Evolutionary conservation across 75 land plant genomes (phyloP).

Genomic region (Cunninghamia lanceolata): DNA sequence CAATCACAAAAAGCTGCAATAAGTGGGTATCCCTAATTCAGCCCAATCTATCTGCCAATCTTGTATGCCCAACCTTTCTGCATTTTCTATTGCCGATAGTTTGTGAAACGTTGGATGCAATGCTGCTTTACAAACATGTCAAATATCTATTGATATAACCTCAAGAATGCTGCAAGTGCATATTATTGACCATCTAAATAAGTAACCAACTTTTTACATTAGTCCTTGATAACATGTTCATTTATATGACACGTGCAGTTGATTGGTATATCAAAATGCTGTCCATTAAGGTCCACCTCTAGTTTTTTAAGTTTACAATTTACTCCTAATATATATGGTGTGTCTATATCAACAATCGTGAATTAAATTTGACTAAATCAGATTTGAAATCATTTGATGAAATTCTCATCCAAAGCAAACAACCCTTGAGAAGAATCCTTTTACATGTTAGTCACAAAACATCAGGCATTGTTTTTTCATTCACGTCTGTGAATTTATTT

Average conservation of each 20-base stretch:
- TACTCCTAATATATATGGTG: background rate
- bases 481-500: background rate
- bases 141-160: conserved; percentile 2
- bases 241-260: background rate
- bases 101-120: background rate
- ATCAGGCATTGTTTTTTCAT: background rate
- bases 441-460: background rate
- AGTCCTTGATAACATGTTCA: background rate
- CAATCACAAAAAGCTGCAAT: background rate
- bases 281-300: background rate
- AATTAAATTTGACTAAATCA: background rate
- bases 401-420: background rate
- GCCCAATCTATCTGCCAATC: background rate
- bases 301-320: background rate
- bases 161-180: background rate
- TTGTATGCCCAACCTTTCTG: background rate
- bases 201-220: background rate
- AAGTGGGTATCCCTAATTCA: background rate
- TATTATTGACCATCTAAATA: background rate
- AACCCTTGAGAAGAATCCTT: background rate
- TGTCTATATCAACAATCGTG: background rate
- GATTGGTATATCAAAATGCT: background rate
- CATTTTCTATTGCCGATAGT: background rate
- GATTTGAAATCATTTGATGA: background rate
- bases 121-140: background rate